A percentile compares a stretch with the other conserved stretches of the same genome.
These are phyloP conservation scores for Coemansia sp. DNA, from an alignment of 371 early-diverging fungal species.

Conservation along the genomic window DNA sequence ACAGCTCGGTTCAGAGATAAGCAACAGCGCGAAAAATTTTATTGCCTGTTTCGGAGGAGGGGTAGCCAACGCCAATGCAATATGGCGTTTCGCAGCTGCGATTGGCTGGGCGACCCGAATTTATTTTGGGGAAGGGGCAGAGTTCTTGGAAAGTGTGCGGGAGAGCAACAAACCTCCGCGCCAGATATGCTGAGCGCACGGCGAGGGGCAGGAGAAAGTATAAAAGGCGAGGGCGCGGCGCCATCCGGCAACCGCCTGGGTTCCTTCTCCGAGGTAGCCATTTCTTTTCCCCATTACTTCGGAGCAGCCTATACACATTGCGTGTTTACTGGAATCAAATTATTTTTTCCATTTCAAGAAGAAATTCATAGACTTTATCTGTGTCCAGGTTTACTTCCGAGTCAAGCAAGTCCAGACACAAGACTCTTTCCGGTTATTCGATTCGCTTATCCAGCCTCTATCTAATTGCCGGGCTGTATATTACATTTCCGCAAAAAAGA, in stretches of 20 bases:
- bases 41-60: constrained; percentile 16
- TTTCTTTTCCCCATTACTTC: constrained; percentile 42
- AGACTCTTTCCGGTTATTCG: too few species aligned
- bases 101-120: constrained; percentile 12
- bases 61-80: constrained; percentile 7
- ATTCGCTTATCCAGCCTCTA: too few species aligned
- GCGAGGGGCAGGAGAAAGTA: constrained; percentile 7
- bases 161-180: not conserved
- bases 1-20: not conserved
- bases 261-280: constrained; percentile 53
- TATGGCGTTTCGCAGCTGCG: constrained; percentile 5
- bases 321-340: constrained; percentile 17
- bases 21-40: not conserved
- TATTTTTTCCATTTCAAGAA: not conserved
- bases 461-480: not conserved
- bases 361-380: not conserved
- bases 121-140: constrained; percentile 20
- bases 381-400: not conserved
- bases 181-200: not conserved
- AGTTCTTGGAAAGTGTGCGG: constrained; percentile 2
- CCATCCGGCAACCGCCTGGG: constrained; percentile 26
- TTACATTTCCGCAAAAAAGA: not conserved
- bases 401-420: not conserved
- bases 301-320: constrained; percentile 46
- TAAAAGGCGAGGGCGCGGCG: constrained; percentile 29